Base-by-base conservation (phyloP, 2,329 filamentous ascomycete species). In the Cercospora sojina region DNA sequence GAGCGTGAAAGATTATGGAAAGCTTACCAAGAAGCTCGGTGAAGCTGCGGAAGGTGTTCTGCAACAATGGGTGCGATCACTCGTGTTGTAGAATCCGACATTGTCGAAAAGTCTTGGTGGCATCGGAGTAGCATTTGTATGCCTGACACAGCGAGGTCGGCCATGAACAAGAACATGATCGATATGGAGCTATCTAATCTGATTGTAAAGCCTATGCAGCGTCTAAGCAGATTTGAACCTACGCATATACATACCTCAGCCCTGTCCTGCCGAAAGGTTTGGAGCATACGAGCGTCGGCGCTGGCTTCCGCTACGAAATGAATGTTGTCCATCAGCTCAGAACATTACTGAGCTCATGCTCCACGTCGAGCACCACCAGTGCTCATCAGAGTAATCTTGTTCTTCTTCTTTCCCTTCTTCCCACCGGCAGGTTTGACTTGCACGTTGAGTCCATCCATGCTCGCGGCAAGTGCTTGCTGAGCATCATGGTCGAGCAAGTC, bases 401-500 rank as follows among this genome's bases (percentile, higher is more conserved):
- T 88, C 51, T 83, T 84, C 77, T 89, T 89, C 80, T 88, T 88
- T 77, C 86, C 86, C 77, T 86, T 87, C 49, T 83, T 81, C 0
- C 75, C 76, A 9, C 79, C 80, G 1, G 86, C 78, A 56, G 86
- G 70, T 55, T 80, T 78, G 62, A 86, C 63, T 20, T 67, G 62
- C 5, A 69, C 62, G n/a, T 64, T 64, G 6, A 69, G 43, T 4
- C 66, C 67, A 18, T 69, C 66, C 69, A 71, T 67, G 53, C 64
- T 67, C 9, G 65, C 65, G 6, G 59, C 55, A 27, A 71, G 58
- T 18, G 65, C 68, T 25, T 68, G 64, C 55, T 69, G 82, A 59
- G 86, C 82, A 60, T 92, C 90, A 64, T 91, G 88, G 1, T 86
- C 84, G 13, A 88, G 82, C 16, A 96, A 77, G 64, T 97, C 87